A percentile compares a stretch with the other conserved stretches of the same genome.
phyloP scores from a whole-genome alignment of 2,329 filamentous ascomycete species.

The Clonostachys chloroleuca region DNA sequence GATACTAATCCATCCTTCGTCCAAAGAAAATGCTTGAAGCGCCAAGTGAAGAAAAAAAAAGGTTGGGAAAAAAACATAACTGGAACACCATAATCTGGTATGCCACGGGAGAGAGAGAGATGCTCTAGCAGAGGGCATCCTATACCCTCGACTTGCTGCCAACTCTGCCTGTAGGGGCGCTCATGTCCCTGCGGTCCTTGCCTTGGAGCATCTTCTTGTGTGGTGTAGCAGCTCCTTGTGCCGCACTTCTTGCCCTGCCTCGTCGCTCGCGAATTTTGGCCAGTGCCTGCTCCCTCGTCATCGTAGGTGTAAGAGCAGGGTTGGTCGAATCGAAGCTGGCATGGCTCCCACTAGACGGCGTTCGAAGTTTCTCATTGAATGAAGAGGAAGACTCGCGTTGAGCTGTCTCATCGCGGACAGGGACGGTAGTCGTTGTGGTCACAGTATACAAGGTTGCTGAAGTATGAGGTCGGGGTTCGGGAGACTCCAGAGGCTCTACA shows the following conservation, averaged over 20 bases:
- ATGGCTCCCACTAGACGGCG: slow-evolving; percentile 31
- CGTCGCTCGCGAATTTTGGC: slow-evolving; percentile 70
- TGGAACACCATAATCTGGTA: too few relatives aligned
- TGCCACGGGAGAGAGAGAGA: too few relatives aligned
- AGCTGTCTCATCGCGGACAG: slow-evolving; percentile 39
- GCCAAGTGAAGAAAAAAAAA: too few relatives aligned
- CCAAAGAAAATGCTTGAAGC: too few relatives aligned
- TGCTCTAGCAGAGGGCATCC: too few relatives aligned
- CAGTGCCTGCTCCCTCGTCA: slow-evolving; percentile 70
- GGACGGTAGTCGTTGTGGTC: slow-evolving; percentile 48
- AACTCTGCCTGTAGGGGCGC: slow-evolving; percentile 33
- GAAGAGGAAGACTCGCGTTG: slow-evolving; percentile 30
- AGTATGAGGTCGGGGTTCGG: slow-evolving; percentile 35
- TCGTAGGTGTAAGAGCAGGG: slow-evolving; percentile 58
- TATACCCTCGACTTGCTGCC: too few relatives aligned
- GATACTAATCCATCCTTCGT: too few relatives aligned
- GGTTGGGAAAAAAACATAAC: too few relatives aligned
- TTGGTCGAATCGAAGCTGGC: slow-evolving; percentile 48
- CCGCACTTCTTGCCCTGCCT: slow-evolving; percentile 65
- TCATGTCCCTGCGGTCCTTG: slow-evolving; percentile 39
- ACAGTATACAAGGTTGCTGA: slow-evolving; percentile 40
- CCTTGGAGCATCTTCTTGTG: slow-evolving; percentile 53
- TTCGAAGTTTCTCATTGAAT: slow-evolving; percentile 39
- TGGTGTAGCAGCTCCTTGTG: slow-evolving; percentile 53
- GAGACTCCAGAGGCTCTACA: slow-evolving; percentile 11